These are phyloP conservation scores for Saturnispora besseyi DNA, from an alignment of 805 yeast genomes.

Conservation along the genomic window DNA sequence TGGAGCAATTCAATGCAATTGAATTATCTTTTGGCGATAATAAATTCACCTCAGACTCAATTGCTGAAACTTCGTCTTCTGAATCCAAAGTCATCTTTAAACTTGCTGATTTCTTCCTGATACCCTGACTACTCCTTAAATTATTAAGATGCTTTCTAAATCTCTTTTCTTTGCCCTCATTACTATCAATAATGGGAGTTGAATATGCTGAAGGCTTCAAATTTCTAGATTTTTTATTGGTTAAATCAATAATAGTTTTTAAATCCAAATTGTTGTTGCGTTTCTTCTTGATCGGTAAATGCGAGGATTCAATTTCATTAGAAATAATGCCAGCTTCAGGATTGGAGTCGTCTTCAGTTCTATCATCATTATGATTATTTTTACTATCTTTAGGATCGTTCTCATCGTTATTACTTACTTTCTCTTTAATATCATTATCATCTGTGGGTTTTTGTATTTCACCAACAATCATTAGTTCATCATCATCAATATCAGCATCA, in stretches of 20 bases:
- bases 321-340: not conserved
- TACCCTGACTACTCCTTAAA: not conserved
- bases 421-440: constrained; percentile 3
- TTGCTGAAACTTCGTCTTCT: not conserved
- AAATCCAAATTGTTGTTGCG: not conserved
- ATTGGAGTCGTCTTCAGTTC: not conserved
- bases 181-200: not conserved
- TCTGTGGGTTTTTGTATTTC: constrained; percentile 2
- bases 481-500: constrained; percentile 6
- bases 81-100: not conserved
- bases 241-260: not conserved
- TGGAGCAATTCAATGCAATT: not conserved
- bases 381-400: not conserved
- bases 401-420: not conserved
- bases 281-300: not conserved
- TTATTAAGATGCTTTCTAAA: not conserved
- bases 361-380: not conserved
- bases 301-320: not conserved
- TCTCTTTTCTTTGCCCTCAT: not conserved
- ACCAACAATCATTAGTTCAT: constrained; percentile 11
- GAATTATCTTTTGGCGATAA: not conserved
- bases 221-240: not conserved
- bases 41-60: not conserved
- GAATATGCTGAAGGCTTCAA: not conserved
- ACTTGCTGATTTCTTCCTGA: not conserved